A percentile compares a stretch with the other conserved stretches of the same genome.
Conservation (phyloP, 2,329 filamentous ascomycete genomes). For the Ophiostoma angusticollis region DNA sequence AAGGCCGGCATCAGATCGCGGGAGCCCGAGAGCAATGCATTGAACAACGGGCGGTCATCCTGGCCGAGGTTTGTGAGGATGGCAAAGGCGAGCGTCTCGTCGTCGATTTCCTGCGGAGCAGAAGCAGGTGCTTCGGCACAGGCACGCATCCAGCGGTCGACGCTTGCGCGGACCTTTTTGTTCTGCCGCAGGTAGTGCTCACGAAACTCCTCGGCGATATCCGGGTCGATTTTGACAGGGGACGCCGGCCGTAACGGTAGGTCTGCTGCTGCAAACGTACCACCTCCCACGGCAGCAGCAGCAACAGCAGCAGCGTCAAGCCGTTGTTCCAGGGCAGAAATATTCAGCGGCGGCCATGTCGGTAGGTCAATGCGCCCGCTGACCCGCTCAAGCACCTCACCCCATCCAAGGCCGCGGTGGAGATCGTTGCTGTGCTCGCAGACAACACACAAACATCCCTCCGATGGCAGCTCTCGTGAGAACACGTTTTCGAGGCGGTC, state of each 20-base stretch:
- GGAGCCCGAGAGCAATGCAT: conserved; percentile 57
- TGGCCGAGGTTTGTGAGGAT: conserved; percentile 76
- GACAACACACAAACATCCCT: conserved; percentile 78
- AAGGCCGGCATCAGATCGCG: conserved; percentile 41
- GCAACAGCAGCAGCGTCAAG: conserved; percentile 37
- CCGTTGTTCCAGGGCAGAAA: conserved; percentile 48
- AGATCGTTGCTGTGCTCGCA: conserved; percentile 53
- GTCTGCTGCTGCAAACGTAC: conserved; percentile 4
- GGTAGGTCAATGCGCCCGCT: conserved; percentile 80
- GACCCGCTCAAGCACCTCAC: conserved; percentile 85
- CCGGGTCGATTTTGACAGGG: conserved; percentile 70
- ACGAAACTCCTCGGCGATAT: conserved; percentile 85
- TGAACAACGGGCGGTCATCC: conserved; percentile 68
- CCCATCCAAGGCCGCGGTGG: conserved; percentile 74
- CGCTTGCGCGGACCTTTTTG: conserved; percentile 80
- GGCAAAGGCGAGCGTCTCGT: conserved; percentile 86
- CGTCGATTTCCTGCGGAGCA: conserved; percentile 79
- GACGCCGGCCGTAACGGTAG: conserved; percentile 43
- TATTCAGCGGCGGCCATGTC: conserved; percentile 75
- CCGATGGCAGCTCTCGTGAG: conserved; percentile 74
- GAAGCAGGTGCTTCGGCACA: conserved; percentile 62
- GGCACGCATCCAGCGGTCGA: conserved; percentile 78
- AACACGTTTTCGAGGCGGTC: conserved; percentile 92
- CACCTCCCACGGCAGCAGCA: conserved; percentile 11
- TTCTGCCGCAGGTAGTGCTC: conserved; percentile 87